Base-by-base conservation (phyloP, 192 early-diverging fungal genomes). In the Backusella liffmaniae region DNA sequence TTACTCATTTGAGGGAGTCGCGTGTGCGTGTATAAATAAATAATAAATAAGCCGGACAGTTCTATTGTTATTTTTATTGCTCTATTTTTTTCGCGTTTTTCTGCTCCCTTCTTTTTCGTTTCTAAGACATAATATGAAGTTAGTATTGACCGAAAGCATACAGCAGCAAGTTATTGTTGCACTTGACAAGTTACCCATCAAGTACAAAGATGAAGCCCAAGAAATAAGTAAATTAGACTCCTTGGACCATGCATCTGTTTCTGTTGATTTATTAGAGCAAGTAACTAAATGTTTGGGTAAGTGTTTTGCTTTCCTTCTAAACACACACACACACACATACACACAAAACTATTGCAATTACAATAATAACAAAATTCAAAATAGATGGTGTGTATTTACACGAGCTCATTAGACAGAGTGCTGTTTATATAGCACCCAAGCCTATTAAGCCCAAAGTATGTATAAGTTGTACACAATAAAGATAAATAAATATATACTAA, bases 341-440 rank as follows among this genome's bases (percentile, higher is more conserved):
- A 44, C 15, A 44, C 3, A n/a, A 75, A 29, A 8, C 26, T 67
- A 18, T 32, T 41, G 2, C 44, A n/a, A 3, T n/a, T 1, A 53
- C 8, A 30, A n/a, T 73, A 9, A 56, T 32, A 32, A 32, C 32
- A 32, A 32, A 32, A 32, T 16, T 32, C 13, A 72, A 37, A 4
- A 36, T 56, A 73, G 72, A 37, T n/a, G 44, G 65, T 32, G 18
- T 59, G 15, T 72, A 46, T 39, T 67, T 78, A 9, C 77, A 78
- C 68, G 77, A 78, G 68, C 41, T 78, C 23, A 53, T 78, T 18
- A 46, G 53, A 36, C 49, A 36, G 23, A 66, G 34, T 26, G 30
- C 41, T 35, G 77, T 78, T 13, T 73, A 78, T 37, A 37, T 51
- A 41, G 15, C 34, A 56, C 77, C 77, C 23, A 73, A 73, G 30